Evolutionary conservation across 768 basidiomycete genomes (phyloP).

Genomic region (Amanita rimosa): DNA sequence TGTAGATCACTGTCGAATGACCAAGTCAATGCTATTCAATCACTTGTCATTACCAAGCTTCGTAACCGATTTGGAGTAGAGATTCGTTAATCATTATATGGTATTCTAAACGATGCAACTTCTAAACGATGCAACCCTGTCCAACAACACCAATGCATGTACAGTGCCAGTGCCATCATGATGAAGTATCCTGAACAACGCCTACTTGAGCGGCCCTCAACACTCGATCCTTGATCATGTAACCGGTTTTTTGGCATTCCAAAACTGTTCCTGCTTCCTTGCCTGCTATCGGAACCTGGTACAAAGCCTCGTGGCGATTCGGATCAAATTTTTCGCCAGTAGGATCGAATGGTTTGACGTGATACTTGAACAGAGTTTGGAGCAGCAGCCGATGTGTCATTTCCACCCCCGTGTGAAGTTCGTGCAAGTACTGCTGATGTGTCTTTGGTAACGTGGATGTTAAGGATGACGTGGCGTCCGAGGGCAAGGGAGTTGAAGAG

Average conservation of each 20-base stretch:
- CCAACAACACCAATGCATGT: slow-evolving; percentile 9
- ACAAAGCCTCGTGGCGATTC: slow-evolving; percentile 90
- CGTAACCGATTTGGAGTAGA: slow-evolving; percentile 65
- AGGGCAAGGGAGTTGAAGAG: slow-evolving; percentile 27
- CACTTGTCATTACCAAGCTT: slow-evolving; percentile 42
- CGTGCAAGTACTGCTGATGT: slow-evolving; percentile 45
- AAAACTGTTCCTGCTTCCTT: slow-evolving; percentile 85
- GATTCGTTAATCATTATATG: slow-evolving; percentile 51
- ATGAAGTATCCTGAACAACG: slow-evolving; percentile 66
- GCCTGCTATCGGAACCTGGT: slow-evolving; percentile 84
- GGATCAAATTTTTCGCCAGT: slow-evolving; percentile 92
- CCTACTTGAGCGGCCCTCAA: slow-evolving; percentile 95
- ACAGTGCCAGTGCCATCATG: slow-evolving; percentile 5
- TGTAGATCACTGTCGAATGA: slow-evolving; percentile 77
- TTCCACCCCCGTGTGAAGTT: slow-evolving; percentile 79
- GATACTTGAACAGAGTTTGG: slow-evolving; percentile 85
- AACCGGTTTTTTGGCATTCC: slow-evolving; percentile 85
- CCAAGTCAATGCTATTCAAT: slow-evolving; percentile 78
- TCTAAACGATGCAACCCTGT: slow-evolving; percentile 12
- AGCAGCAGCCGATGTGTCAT: slow-evolving; percentile 86
- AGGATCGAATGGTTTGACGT: slow-evolving; percentile 87
- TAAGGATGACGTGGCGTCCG: slow-evolving; percentile 16
- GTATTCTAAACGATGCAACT: slow-evolving; percentile 13
- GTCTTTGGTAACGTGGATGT: slow-evolving; percentile 36
- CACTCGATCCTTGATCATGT: slow-evolving; percentile 89